phyloP scores from a whole-genome alignment of 2,329 filamentous ascomycete species.

The Helotiales sp. region DNA sequence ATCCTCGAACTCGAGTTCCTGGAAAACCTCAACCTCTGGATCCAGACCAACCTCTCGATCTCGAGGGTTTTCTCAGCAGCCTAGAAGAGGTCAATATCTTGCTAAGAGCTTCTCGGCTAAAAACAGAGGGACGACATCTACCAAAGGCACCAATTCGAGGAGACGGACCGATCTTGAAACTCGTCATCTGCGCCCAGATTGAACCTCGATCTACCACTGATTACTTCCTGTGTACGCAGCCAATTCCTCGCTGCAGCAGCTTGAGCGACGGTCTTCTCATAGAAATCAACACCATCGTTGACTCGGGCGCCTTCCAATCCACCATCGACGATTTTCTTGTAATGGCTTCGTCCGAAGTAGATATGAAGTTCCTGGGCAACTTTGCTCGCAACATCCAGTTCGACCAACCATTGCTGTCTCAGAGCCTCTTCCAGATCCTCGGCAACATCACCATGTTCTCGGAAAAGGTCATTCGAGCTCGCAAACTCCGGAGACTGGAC shows the following conservation, averaged over 20 bases:
- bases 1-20: neutral
- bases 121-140: neutral
- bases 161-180: neutral
- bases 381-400: conserved; percentile 80
- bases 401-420: conserved; percentile 79
- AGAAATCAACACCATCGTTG: neutral
- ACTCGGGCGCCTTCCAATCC: neutral
- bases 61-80: neutral
- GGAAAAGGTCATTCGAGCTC: conserved; percentile 79
- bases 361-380: conserved; percentile 94
- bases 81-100: neutral
- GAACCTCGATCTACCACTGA: neutral
- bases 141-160: neutral
- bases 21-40: neutral
- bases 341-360: conserved; percentile 97
- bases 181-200: neutral
- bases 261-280: neutral
- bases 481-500: conserved; percentile 83
- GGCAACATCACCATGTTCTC: conserved; percentile 89
- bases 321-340: neutral
- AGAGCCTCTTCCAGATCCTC: conserved; percentile 87
- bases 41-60: neutral
- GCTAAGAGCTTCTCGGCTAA: neutral
- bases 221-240: neutral
- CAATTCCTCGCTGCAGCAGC: neutral